A percentile compares a stretch with the other conserved stretches of the same genome.
Evolutionary conservation across 1,139 yeast species (phyloP).

Genomic region (Pichia sp.): DNA sequence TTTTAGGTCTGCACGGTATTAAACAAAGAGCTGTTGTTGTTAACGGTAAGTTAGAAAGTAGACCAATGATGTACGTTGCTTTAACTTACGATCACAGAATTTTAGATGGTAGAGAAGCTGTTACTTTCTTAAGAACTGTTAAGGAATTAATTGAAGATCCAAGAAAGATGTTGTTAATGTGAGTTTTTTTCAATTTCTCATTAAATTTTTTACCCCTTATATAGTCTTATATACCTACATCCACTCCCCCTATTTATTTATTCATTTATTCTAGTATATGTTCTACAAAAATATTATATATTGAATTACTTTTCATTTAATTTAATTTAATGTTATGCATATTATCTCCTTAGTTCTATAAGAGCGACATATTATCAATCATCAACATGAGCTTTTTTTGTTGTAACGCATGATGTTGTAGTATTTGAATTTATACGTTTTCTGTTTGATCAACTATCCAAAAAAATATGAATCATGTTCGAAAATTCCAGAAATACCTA

Average conservation of each 20-base stretch:
- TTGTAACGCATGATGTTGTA: too few species aligned
- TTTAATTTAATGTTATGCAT: too few species aligned
- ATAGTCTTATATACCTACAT: not conserved
- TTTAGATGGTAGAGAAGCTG: constrained; percentile 98
- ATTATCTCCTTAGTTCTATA: too few species aligned
- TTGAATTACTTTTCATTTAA: too few species aligned
- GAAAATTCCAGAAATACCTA: constrained; percentile 9
- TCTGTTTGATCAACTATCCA: too few species aligned
- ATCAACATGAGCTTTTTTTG: too few species aligned
- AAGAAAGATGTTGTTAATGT: constrained; percentile 84
- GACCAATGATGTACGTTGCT: constrained; percentile 99
- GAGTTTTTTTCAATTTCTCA: constrained; percentile 2
- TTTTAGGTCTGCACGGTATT: constrained; percentile 94
- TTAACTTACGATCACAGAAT: constrained; percentile 98
- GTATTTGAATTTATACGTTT: too few species aligned
- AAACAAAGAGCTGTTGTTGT: constrained; percentile 92
- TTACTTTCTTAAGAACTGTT: constrained; percentile 89
- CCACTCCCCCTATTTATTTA: not conserved
- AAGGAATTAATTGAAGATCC: constrained; percentile 99
- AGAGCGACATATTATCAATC: too few species aligned
- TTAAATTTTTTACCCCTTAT: not conserved
- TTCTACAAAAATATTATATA: too few species aligned
- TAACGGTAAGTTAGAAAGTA: constrained; percentile 89
- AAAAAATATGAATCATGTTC: not conserved
- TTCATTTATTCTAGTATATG: not conserved